Percentiles rank a stretch among this genome's conserved stretches.
Conservation (phyloP, 192 early-diverging fungal species). For the Funneliformis geosporum region DNA sequence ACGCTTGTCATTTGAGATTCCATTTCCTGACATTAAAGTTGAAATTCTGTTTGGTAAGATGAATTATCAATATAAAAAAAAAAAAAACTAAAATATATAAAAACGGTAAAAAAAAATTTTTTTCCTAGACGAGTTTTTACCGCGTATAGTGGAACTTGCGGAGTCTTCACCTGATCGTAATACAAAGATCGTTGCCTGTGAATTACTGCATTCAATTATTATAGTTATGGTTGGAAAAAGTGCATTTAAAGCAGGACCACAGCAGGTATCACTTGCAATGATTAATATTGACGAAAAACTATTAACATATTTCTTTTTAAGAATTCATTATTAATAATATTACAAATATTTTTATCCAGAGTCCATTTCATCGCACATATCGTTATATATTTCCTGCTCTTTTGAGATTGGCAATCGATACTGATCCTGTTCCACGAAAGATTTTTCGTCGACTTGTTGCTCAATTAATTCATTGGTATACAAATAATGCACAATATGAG, state of each 20-base stretch:
- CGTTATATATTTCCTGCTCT: constrained; percentile 67
- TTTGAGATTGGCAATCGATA: constrained; percentile 70
- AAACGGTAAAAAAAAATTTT: constrained; percentile 3
- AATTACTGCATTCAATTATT: constrained; percentile 69
- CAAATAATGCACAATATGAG: constrained; percentile 72
- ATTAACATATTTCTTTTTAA: not conserved
- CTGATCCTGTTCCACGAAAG: constrained; percentile 69
- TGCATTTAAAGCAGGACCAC: constrained; percentile 52
- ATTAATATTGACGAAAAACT: not conserved
- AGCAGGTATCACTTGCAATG: constrained; percentile 36
- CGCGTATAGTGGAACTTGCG: constrained; percentile 72
- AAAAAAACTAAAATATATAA: not conserved
- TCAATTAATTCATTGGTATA: constrained; percentile 82
- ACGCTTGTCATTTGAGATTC: constrained; percentile 57
- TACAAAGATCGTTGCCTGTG: constrained; percentile 74
- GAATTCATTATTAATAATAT: no score
- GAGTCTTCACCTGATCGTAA: constrained; percentile 72
- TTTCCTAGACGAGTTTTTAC: constrained; percentile 69
- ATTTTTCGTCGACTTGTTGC: constrained; percentile 63
- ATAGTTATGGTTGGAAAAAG: constrained; percentile 76
- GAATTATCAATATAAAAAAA: no score
- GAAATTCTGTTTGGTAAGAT: constrained; percentile 65
- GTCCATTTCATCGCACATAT: constrained; percentile 65
- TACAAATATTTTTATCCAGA: constrained; percentile 39
- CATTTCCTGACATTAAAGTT: constrained; percentile 67